Evolutionary conservation across 352 stramenopile genomes (phyloP).

Genomic region (Plasmopara muralis): DNA sequence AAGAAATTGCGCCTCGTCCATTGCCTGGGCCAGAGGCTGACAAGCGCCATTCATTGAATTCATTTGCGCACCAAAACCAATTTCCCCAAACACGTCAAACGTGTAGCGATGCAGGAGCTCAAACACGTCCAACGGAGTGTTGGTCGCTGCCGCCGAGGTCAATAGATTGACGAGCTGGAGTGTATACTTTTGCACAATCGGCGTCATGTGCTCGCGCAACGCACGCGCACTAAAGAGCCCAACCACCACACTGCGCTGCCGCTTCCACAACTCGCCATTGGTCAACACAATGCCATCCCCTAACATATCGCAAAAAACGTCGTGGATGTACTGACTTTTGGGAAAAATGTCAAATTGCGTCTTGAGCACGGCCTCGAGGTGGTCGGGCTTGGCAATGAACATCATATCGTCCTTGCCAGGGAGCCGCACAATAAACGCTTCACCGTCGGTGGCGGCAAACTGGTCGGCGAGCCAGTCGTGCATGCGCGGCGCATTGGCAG

Average conservation of each 20-base stretch:
- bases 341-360: conserved; percentile 53
- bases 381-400: conserved; percentile 28
- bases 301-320: conserved; percentile 41
- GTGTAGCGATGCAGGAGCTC: conserved; percentile 38
- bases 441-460: conserved; percentile 25
- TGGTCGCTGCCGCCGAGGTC: conserved; percentile 3
- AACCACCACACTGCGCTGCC: conserved; percentile 33
- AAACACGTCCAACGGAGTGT: conserved; percentile 20
- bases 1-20: conserved; percentile 22
- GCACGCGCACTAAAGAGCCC: conserved; percentile 35
- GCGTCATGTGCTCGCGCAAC: conserved; percentile 35
- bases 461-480: conserved; percentile 49
- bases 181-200: conserved; percentile 31
- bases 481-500: conserved; percentile 30
- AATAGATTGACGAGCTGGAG: conserved; percentile 25
- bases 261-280: conserved; percentile 34
- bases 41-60: conserved; percentile 23
- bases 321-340: conserved; percentile 41
- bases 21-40: conserved; percentile 21
- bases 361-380: conserved; percentile 33
- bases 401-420: conserved; percentile 31
- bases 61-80: conserved; percentile 35
- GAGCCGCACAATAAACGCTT: conserved; percentile 30
- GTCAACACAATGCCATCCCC: conserved; percentile 50
- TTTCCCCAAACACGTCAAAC: conserved; percentile 40